Conservation (phyloP, 306 rosid species). For the Cicer cuneatum region DNA sequence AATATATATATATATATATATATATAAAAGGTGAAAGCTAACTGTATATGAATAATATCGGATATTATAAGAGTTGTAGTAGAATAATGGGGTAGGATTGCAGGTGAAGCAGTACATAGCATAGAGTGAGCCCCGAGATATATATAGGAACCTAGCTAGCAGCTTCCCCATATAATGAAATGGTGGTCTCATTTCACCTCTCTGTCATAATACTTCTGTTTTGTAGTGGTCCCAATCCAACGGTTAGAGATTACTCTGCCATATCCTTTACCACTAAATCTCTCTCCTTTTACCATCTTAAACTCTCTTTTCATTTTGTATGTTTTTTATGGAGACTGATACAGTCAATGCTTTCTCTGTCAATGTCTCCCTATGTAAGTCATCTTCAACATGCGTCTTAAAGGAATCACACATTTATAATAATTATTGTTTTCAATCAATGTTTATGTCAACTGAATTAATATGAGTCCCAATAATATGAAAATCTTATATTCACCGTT, state of each 20-base stretch:
- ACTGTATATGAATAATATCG: no score
- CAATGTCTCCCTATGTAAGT: no score
- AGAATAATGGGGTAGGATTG: background rate
- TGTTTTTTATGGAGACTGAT: background rate
- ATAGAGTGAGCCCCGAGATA: background rate
- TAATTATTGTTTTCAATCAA: no score
- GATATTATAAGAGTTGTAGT: background rate
- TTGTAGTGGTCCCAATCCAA: slow-evolving; percentile 1
- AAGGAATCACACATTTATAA: no score
- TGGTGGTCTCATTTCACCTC: slow-evolving; percentile 6
- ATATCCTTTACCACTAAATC: background rate
- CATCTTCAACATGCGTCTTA: no score
- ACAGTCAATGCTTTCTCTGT: background rate
- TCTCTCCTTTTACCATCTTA: no score
- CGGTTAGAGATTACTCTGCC: background rate
- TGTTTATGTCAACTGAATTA: no score
- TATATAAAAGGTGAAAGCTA: no score
- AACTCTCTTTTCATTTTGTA: background rate
- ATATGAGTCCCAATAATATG: no score
- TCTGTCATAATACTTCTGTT: slow-evolving; percentile 1
- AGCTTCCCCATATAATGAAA: background rate
- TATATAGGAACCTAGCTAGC: background rate
- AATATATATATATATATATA: no score
- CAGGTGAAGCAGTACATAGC: background rate
- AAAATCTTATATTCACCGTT: no score